A percentile compares a stretch with the other conserved stretches of the same genome.
phyloP scores from a whole-genome alignment of 2,329 filamentous ascomycete species.

The Cladophialophora chaetospira region DNA sequence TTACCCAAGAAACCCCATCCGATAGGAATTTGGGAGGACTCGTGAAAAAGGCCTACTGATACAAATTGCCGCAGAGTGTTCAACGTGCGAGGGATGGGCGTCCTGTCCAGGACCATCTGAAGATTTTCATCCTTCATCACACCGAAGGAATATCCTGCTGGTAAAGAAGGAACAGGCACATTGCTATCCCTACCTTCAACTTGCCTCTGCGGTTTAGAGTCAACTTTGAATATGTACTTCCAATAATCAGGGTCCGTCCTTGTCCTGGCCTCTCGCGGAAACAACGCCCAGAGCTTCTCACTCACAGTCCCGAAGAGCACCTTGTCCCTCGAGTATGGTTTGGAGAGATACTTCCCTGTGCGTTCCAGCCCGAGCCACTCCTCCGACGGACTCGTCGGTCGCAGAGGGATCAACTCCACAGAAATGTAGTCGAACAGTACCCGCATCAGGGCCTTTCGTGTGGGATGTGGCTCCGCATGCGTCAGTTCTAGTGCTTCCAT shows the following conservation, averaged over 20 bases:
- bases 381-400: slow-evolving; percentile 16
- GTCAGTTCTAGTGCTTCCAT: background rate
- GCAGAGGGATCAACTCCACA: slow-evolving; percentile 15
- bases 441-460: slow-evolving; percentile 17
- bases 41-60: slow-evolving; percentile 41
- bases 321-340: slow-evolving; percentile 29
- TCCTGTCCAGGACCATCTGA: slow-evolving; percentile 43
- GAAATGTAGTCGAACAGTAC: slow-evolving; percentile 25
- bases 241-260: slow-evolving; percentile 38
- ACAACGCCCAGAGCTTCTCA: slow-evolving; percentile 37
- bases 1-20: slow-evolving; percentile 45
- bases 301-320: slow-evolving; percentile 44
- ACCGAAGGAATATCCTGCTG: slow-evolving; percentile 23
- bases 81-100: slow-evolving; percentile 42
- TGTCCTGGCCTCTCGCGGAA: slow-evolving; percentile 31
- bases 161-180: slow-evolving; percentile 24
- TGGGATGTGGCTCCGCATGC: background rate
- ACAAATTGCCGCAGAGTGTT: slow-evolving; percentile 38
- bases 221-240: slow-evolving; percentile 42
- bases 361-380: slow-evolving; percentile 27
- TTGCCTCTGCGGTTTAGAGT: background rate
- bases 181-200: background rate
- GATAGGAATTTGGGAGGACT: slow-evolving; percentile 36
- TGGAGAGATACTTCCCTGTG: slow-evolving; percentile 30
- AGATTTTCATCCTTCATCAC: slow-evolving; percentile 33